These are phyloP conservation scores for Hypoxylon rickii DNA, from an alignment of 495 filamentous ascomycete genomes.

Conservation along the genomic window DNA sequence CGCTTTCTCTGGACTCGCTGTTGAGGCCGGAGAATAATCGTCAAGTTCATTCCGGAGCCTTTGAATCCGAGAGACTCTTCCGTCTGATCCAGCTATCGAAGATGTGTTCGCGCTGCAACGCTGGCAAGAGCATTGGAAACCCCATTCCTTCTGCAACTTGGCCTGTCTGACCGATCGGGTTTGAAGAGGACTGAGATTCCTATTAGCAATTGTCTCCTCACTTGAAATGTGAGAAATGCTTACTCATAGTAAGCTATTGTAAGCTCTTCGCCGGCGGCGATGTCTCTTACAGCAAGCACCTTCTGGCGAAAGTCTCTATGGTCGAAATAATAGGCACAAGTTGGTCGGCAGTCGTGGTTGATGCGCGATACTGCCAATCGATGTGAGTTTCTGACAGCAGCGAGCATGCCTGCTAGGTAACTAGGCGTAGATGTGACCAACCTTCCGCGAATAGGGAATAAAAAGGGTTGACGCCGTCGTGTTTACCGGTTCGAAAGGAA, in stretches of 20 bases:
- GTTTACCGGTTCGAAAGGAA: conserved; percentile 35
- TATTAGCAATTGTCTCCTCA: too few species aligned
- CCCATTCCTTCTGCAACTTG: conserved; percentile 42
- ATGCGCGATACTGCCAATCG: conserved; percentile 40
- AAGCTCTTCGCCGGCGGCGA: conserved; percentile 43
- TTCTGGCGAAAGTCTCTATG: conserved; percentile 40
- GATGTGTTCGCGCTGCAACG: conserved; percentile 34
- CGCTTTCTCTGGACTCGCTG: conserved; percentile 41
- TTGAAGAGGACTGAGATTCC: conserved; percentile 43
- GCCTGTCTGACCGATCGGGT: conserved; percentile 30
- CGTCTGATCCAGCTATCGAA: conserved; percentile 39
- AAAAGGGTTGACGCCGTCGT: conserved; percentile 35
- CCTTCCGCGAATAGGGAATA: conserved; percentile 40
- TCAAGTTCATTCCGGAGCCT: conserved; percentile 33
- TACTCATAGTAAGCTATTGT: conserved; percentile 50
- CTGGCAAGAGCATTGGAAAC: conserved; percentile 45
- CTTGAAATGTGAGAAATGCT: too few species aligned
- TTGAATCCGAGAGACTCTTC: conserved; percentile 39
- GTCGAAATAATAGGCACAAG: conserved; percentile 50
- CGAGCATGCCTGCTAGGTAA: neutral
- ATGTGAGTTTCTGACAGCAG: conserved; percentile 4
- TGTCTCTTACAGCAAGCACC: conserved; percentile 43
- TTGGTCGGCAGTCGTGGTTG: conserved; percentile 53
- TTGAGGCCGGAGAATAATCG: conserved; percentile 30
- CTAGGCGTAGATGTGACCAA: too few species aligned